A percentile compares a stretch with the other conserved stretches of the same genome.
Conservation (phyloP, 2,329 filamentous ascomycete genomes). For the Nemania sp. region DNA sequence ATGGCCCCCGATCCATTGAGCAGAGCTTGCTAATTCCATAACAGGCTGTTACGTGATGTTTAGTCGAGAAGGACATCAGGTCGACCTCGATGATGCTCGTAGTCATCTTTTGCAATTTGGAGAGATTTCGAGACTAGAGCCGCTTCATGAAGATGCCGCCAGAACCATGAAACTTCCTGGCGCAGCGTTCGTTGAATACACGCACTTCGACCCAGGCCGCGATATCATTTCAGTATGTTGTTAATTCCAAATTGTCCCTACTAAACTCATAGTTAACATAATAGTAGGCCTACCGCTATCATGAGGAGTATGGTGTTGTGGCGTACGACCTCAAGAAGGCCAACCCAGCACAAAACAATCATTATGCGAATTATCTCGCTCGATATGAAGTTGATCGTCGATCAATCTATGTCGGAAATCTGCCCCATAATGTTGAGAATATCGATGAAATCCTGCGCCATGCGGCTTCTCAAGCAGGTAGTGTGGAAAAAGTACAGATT, state of each 20-base stretch:
- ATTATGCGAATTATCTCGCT: slow-evolving; percentile 49
- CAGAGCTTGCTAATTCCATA: slow-evolving; percentile 42
- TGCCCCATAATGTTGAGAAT: slow-evolving; percentile 45
- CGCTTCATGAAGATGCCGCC: slow-evolving; percentile 52
- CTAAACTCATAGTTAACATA: slow-evolving; percentile 34
- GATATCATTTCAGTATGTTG: slow-evolving; percentile 61
- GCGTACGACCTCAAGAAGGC: slow-evolving; percentile 52
- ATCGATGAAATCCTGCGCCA: slow-evolving; percentile 45
- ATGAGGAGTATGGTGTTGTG: slow-evolving; percentile 50
- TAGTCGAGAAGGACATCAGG: slow-evolving; percentile 52
- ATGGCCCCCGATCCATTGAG: neutral
- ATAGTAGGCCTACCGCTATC: slow-evolving; percentile 51
- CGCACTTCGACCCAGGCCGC: slow-evolving; percentile 63
- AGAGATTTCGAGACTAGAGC: slow-evolving; percentile 55
- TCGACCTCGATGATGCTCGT: slow-evolving; percentile 59
- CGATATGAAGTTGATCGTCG: slow-evolving; percentile 52
- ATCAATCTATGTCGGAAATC: slow-evolving; percentile 52
- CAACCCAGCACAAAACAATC: slow-evolving; percentile 41
- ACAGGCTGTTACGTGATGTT: slow-evolving; percentile 64
- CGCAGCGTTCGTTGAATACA: slow-evolving; percentile 62
- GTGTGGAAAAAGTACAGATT: slow-evolving; percentile 48
- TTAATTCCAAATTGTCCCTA: neutral
- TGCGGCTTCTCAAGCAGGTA: slow-evolving; percentile 45
- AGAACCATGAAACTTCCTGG: slow-evolving; percentile 50
- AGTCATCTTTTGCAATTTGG: slow-evolving; percentile 60